Base-by-base conservation (phyloP, 371 early-diverging fungal species). In the Mortierella sp. region DNA sequence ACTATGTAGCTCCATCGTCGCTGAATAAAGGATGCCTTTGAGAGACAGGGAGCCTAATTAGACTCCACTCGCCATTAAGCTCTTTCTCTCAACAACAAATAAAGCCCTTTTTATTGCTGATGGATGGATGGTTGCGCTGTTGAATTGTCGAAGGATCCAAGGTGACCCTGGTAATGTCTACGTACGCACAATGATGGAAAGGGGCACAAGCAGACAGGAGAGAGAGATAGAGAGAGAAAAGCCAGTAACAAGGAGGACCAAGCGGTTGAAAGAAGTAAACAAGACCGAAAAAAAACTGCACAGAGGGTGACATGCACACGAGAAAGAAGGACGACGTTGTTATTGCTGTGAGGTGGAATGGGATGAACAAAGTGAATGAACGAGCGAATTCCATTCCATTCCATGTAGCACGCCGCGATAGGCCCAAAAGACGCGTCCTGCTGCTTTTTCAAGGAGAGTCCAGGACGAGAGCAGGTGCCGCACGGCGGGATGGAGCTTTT, bases 401-500 rank as follows among this genome's bases (percentile, higher is more conserved):
- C 26, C 43, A 28, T 28, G 57, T n/a, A n/a, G 26, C 28, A 57
- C 26, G 57, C 26, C 57, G 57, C 43, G 8, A 43, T 43, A 26
- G 13, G 11, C n/a, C 31, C 13, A 28, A 59, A 31, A 16, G 31
- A 28, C 59, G 4, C 31, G 48, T 46, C 48, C 9, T 46, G 48
- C 13, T 48, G 13, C 13, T 72, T 51, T 48, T 72, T 31, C 34
- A 71, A 26, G 51, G 53, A 51, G 72, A 26, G 46, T 24, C 51
- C 46, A n/a, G 51, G 26, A 46, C 26, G 71, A 34, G 54, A 16
- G 51, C 8, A 50, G 67, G 53, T 72, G 51, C 54, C 72, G 72
- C 72, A 51, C 19, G 3, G 37, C 64, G 64, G 37, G 64, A 34
- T 64, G 64, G 64, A 64, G 64, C 28, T 74, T 67, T 74, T 74